Evolutionary conservation across 2,329 filamentous ascomycete genomes (phyloP), one percentile per base, ranked within the genome.

Genomic region (Leptographium wingfieldii): DNA sequence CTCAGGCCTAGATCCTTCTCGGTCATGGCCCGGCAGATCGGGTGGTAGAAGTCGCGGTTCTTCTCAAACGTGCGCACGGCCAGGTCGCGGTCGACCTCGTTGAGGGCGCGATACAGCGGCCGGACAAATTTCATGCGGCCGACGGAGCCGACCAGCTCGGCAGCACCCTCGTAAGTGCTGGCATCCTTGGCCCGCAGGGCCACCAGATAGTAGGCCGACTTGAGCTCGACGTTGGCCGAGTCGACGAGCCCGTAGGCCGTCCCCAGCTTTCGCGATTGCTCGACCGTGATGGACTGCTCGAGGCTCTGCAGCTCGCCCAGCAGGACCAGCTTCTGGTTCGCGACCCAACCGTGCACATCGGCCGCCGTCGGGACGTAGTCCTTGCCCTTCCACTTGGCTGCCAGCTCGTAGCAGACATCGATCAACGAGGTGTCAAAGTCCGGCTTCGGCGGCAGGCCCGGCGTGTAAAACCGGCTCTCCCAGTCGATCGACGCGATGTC

Each of bases 61-160:
- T 87, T 87, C 74, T 88, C 82, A 73, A 96, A 96, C 0, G 92
- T 95, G 70, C 84, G 77, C 58, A 92, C 73, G 0, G 94, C 92
- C 67, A 95, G 73, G 31, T 84, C 76, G 55, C 83, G 77, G 73
- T 96, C 86, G 48, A 88, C 82, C 70, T 85, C 84, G 68, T 87
- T 86, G 65, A 99, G 75, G 56, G 83, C 80, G 63, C 87, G 81
- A 75, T 87, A 96, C 68, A 97, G 74, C 27, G 92, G 90, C 55
- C 92, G 80, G 61, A 97, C 92, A 72, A 92, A 97, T 80, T 97
- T 97, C 94, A 99, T 97, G 60, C 94, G 79, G 14, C 94, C 94
- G 29, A 96, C 91, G 58, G 80, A 79, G 38, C 89, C 88, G 48
- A 97, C 77, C 59, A 96, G 76, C 61, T 88, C 82, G 1, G 87